These are phyloP conservation scores for Pseudogymnoascus sp. DNA, from an alignment of 2,329 filamentous ascomycete genomes.

Conservation along the genomic window DNA sequence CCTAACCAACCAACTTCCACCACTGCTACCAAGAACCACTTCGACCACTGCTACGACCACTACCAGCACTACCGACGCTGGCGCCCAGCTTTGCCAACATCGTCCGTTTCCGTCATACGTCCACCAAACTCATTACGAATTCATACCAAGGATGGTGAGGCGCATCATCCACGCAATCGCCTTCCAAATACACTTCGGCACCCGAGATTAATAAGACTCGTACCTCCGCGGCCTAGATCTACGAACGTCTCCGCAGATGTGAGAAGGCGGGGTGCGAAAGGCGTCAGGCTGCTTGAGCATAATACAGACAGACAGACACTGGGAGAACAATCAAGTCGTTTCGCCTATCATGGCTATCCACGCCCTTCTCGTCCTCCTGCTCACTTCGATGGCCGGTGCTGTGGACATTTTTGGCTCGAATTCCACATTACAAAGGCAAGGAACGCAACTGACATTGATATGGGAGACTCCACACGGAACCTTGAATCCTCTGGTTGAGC, in stretches of 20 bases:
- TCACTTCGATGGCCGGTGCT: neutral
- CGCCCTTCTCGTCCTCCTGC: neutral
- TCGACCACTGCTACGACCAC: neutral
- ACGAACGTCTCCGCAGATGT: neutral
- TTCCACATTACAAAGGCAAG: neutral
- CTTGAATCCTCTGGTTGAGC: constrained; percentile 2
- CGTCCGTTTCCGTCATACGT: neutral
- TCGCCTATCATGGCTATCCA: neutral
- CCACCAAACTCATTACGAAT: constrained; percentile 5
- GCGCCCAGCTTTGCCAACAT: neutral
- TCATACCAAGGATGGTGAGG: neutral
- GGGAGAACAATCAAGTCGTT: neutral
- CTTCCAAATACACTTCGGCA: neutral
- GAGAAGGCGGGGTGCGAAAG: neutral
- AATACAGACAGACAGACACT: neutral
- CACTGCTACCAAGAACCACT: neutral
- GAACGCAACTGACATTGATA: neutral
- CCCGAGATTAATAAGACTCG: neutral
- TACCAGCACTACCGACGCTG: neutral
- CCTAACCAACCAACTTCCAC: neutral
- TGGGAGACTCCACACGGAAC: constrained; percentile 1
- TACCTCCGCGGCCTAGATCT: neutral
- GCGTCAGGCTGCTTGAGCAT: neutral
- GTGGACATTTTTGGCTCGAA: neutral
- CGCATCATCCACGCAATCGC: neutral